These are phyloP conservation scores for Backusella parvicylindrica DNA, from an alignment of 192 early-diverging fungal species.

Conservation along the genomic window DNA sequence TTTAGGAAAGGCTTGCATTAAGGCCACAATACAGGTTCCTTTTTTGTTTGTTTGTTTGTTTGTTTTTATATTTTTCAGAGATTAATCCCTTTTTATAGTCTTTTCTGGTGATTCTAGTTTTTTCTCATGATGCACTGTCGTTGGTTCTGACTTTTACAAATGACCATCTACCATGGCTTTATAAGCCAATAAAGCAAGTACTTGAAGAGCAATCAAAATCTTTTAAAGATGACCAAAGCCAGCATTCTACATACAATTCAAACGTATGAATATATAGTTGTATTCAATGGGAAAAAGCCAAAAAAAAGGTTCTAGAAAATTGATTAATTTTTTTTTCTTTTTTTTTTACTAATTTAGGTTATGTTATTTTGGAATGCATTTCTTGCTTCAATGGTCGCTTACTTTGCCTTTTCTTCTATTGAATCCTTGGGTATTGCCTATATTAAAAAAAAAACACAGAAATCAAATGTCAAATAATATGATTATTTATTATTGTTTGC, in stretches of 20 bases:
- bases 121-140: conserved; percentile 75
- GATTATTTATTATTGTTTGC: neutral
- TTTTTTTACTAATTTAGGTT: conserved; percentile 30
- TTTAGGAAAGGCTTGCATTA: conserved; percentile 89
- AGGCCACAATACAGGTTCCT: conserved; percentile 76
- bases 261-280: neutral
- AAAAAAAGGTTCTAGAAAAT: neutral
- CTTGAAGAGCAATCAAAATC: conserved; percentile 44
- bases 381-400: conserved; percentile 75
- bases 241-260: neutral
- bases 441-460: conserved; percentile 51
- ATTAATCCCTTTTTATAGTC: conserved; percentile 41
- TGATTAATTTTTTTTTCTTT: conserved; percentile 12
- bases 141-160: conserved; percentile 55
- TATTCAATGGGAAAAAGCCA: neutral
- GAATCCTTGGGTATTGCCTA: conserved; percentile 81
- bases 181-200: conserved; percentile 50
- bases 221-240: neutral
- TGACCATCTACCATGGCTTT: conserved; percentile 51
- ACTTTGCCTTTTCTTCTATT: conserved; percentile 81
- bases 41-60: neutral
- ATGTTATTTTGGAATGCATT: conserved; percentile 76
- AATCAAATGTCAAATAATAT: conserved; percentile 18
- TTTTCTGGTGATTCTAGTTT: conserved; percentile 75
- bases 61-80: neutral